phyloP scores from a whole-genome alignment of 768 basidiomycete species.

The Russula dissimulans region DNA sequence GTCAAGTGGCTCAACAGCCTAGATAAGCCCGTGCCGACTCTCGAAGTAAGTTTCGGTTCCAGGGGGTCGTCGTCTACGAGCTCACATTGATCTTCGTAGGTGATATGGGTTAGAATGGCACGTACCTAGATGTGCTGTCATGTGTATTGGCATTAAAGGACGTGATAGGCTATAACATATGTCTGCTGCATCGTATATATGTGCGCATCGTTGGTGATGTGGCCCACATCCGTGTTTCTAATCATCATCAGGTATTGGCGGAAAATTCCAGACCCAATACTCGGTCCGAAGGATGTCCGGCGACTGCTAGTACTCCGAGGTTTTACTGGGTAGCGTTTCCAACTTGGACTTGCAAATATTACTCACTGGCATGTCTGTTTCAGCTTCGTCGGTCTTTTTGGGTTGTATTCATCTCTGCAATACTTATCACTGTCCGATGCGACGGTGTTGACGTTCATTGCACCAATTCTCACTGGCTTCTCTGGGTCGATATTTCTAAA shows the following conservation, averaged over 20 bases:
- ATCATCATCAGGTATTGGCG: conserved; percentile 27
- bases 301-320: conserved; percentile 48
- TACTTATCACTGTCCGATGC: conserved; percentile 74
- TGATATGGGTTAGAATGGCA: conserved; percentile 54
- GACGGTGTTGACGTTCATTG: conserved; percentile 65
- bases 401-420: conserved; percentile 58
- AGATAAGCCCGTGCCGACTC: conserved; percentile 47
- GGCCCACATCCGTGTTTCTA: not conserved
- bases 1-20: conserved; percentile 55
- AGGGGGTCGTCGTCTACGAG: not conserved
- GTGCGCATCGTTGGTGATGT: conserved; percentile 20
- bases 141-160: conserved; percentile 6
- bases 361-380: not conserved
- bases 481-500: conserved; percentile 52
- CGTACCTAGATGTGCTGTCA: conserved; percentile 2
- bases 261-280: conserved; percentile 45
- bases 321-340: conserved; percentile 39
- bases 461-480: conserved; percentile 56
- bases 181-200: conserved; percentile 43
- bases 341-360: too few species aligned
- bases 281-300: conserved; percentile 64
- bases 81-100: conserved; percentile 24
- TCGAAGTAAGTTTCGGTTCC: conserved; percentile 36
- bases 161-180: conserved; percentile 41
- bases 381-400: conserved; percentile 65